Base-by-base conservation (phyloP, 768 basidiomycete genomes). In the Lactarius tabidus region DNA sequence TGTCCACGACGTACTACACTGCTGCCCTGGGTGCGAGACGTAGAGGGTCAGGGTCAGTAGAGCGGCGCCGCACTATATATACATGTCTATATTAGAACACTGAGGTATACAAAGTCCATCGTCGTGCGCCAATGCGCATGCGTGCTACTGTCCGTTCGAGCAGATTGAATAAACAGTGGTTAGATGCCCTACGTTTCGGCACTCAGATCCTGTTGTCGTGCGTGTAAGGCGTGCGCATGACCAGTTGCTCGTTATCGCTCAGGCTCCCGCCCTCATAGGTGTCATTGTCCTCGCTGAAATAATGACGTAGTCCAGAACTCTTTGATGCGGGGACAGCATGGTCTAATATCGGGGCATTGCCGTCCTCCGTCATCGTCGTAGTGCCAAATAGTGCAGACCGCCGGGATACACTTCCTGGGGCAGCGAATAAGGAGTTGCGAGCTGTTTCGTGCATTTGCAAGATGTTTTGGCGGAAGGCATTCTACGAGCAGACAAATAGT, bases 1-100 rank as follows among this genome's bases (percentile, higher is more conserved):
- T 72, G 87, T 98, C 6, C 97, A 98, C 71, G 93, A 96, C 67
- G 93, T 94, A 26, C 80, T 98, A 23, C 96, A 98, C 73, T 93
- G 91, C 65, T 99, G 96, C 79, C 95, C 96, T 0, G 91, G 90
- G 12, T 93, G 90, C 68, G 88, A 88, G 57, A 80, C 80, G 65
- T 82, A 76, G 69, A 17, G 35, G n/a, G n/a, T n/a, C n/a, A 9
- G 12, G 36, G 2, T 36, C 36, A 36, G 36, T 36, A 28, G 33
- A 45, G 20, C 10, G 23, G 18, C 35, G 29, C n/a, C 12, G 9
- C 18, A 33, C 3, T 14, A 20, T 36, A 38, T 60, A 53, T 57
- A 51, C 51, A 62, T 29, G 33, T 35, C 36, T 20, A 14, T 48
- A 52, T 38, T 57, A 61, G 56, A 38, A 57, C 56, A 35, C 33